Base-by-base conservation (phyloP, 2,329 filamentous ascomycete genomes). In the Raffaelea albimanens region DNA sequence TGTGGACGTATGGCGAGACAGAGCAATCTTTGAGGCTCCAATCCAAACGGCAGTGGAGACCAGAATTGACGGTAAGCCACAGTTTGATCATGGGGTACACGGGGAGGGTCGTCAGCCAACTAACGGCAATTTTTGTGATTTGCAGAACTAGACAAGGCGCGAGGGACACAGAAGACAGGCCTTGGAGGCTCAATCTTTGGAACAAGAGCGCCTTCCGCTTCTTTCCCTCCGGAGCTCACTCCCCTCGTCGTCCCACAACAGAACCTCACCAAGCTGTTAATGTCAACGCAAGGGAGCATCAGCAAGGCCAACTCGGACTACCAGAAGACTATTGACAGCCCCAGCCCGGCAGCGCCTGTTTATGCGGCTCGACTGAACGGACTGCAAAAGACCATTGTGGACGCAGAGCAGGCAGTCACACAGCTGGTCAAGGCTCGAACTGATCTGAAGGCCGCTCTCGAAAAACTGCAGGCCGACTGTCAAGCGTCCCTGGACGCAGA, bases 1-100 rank as follows among this genome's bases (percentile, higher is more conserved):
- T 1, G 80, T 97, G 3, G 91, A 97, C 59, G 93, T 98, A 18
- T 98, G 93, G 93, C 83, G 84, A 60, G 82, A 91, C 58, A 77
- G 93, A 33, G 69, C 72, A 45, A 93, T 98, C 41, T 98, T 98
- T 58, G 87, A 94, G 52, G 64, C 64, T 1, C 78, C 84, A 0
- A 86, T 95, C 43, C 83, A 95, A 61, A 79, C 82, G 48, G 84
- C 85, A 1, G 81, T 96, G 45, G 91, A 97, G 61, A 70, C 77
- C 49, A 78, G 85, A 25, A 73, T 97, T 46, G 82, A 88, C 55
- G 88, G 87, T 91, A n/a, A 19, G 31, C 31, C 31, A 16, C 31
- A 10, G 9, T 57, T 41, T 36, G 25, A 49, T 56, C 38, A n/a
- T n/a, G n/a, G n/a, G n/a, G n/a, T n/a, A n/a, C n/a, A n/a, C n/a